phyloP scores from a whole-genome alignment of 2,329 filamentous ascomycete genomes.

The Exophiala aquamarina region DNA sequence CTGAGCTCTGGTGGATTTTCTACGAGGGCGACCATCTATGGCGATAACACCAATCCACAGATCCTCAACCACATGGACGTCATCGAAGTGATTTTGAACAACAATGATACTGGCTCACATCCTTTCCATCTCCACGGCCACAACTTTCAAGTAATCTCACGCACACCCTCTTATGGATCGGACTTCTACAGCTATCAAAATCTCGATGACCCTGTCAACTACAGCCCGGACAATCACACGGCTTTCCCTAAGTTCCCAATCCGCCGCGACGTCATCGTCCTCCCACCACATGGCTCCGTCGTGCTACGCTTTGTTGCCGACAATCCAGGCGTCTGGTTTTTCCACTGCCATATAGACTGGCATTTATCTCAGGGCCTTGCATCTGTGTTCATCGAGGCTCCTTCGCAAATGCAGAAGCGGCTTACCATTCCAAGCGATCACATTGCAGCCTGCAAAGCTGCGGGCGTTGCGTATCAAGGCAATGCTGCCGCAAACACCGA shows the following conservation, averaged over 20 bases:
- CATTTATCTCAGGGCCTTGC: slow-evolving; percentile 65
- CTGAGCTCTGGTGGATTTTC: slow-evolving; percentile 39
- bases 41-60: slow-evolving; percentile 59
- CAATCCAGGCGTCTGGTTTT: slow-evolving; percentile 61
- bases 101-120: slow-evolving; percentile 42
- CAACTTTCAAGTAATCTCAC: slow-evolving; percentile 62
- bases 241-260: slow-evolving; percentile 56
- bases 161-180: slow-evolving; percentile 54
- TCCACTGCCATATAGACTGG: slow-evolving; percentile 82
- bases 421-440: slow-evolving; percentile 61
- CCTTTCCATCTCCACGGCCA: slow-evolving; percentile 57
- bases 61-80: slow-evolving; percentile 40
- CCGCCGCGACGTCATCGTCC: slow-evolving; percentile 66
- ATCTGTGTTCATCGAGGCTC: slow-evolving; percentile 49
- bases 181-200: slow-evolving; percentile 54
- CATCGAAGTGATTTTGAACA: slow-evolving; percentile 46
- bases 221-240: slow-evolving; percentile 39
- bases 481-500: slow-evolving; percentile 72
- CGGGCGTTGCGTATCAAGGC: slow-evolving; percentile 54
- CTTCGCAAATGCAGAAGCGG: slow-evolving; percentile 61
- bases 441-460: slow-evolving; percentile 56
- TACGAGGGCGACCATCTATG: slow-evolving; percentile 62
- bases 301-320: slow-evolving; percentile 54
- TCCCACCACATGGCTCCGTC: slow-evolving; percentile 65
- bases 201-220: slow-evolving; percentile 40